Base-by-base conservation (phyloP, 2,329 filamentous ascomycete species). In the Sporothrix humicola region DNA sequence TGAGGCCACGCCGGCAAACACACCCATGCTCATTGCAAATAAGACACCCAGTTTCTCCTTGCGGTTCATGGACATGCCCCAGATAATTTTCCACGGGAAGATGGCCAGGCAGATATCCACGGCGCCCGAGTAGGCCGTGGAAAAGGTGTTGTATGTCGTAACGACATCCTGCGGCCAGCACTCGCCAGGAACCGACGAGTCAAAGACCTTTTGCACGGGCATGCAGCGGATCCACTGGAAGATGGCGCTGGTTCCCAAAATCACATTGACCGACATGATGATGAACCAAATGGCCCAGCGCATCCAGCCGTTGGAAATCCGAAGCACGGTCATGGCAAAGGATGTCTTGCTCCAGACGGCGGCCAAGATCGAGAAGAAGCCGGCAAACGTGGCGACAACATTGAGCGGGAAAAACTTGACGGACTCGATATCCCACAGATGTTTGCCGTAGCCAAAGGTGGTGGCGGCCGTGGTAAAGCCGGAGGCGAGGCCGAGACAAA, bases 1-100 rank as follows among this genome's bases (percentile, higher is more conserved):
- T 0, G 73, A 73, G 0, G 71, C 63, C 2, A 69, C 52, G 1
- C 72, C 72, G 46, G 73, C 72, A 58, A 84, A 82, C 1, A 84
- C 73, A 0, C 83, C 83, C 77, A 84, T 81, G 75, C 82, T 83
- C 83, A 85, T 84, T 9, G 83, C 83, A 0, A 82, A 75, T 10
- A 81, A 76, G 0, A 83, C 82, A 3, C 83, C 82, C 15, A 83
- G 74, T 71, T 84, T 83, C 66, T 84, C 83, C 74, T 80, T 82
- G 42, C 76, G 77, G 72, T 79, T 82, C 80, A 84, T 83, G 8
- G 79, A 79, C 15, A 83, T 76, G 0, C 78, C 78, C 82, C 81
- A 82, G 59, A 85, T 81, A 9, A 85, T 80, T 26, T 78, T 81
- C 83, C 81, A 84, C 0, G 83, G 83, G 2, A 85, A 74, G 0